A percentile compares a stretch with the other conserved stretches of the same genome.
phyloP scores from a whole-genome alignment of 306 rosid genomes.

The Fagus sylvatica region DNA sequence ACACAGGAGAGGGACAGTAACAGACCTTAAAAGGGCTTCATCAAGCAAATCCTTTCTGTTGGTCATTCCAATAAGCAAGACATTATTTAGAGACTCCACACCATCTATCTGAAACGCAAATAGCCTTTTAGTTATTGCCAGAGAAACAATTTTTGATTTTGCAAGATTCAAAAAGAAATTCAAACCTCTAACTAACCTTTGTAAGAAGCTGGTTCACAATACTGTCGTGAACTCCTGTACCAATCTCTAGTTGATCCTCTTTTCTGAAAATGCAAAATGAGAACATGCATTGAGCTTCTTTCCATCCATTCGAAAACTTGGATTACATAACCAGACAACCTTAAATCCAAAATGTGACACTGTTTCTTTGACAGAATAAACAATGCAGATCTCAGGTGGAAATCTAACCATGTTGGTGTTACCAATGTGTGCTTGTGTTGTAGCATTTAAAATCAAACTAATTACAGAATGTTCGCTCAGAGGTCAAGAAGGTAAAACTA shows the following conservation, averaged over 20 bases:
- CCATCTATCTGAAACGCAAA: conserved; percentile 99
- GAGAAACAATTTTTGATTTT: background rate
- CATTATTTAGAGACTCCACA: conserved; percentile 95
- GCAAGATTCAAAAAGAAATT: conserved; percentile 18
- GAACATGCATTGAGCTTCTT: conserved; percentile 15
- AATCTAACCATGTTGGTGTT: conserved; percentile 8
- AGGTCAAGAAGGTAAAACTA: background rate
- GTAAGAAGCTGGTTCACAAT: conserved; percentile 99
- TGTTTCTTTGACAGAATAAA: background rate
- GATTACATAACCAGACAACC: conserved; percentile 23
- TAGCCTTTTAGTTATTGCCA: conserved; percentile 20
- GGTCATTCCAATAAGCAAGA: conserved; percentile 99
- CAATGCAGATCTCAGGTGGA: conserved; percentile 7
- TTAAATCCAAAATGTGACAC: conserved; percentile 13
- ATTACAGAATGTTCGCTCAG: background rate
- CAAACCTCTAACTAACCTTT: conserved; percentile 54
- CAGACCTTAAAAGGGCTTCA: conserved; percentile 93
- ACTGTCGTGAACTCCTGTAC: conserved; percentile 97
- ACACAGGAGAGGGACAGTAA: conserved; percentile 14
- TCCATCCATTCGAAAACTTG: background rate
- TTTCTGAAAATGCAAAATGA: conserved; percentile 54
- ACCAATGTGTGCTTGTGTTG: background rate
- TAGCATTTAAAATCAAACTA: conserved; percentile 6
- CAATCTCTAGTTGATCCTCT: conserved; percentile 98
- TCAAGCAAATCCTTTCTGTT: conserved; percentile 98